Conservation (phyloP, 2,329 filamentous ascomycete species). For the Fusarium sterilihyphosum region DNA sequence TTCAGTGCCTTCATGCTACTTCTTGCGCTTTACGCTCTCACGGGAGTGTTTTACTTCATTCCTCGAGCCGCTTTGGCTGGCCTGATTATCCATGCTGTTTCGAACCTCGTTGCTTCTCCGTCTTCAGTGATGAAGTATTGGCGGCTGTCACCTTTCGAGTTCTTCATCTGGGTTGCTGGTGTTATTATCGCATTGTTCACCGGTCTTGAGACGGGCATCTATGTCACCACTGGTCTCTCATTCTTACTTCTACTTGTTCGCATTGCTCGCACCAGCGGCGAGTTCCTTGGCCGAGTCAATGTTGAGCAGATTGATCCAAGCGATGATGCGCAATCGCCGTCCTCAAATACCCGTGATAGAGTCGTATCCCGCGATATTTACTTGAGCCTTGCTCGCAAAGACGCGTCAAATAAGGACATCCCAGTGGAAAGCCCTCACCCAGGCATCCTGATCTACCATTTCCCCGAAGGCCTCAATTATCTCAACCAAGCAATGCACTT, state of each 20-base stretch:
- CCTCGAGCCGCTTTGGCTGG: constrained; percentile 75
- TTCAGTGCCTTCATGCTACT: constrained; percentile 82
- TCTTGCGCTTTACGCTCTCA: constrained; percentile 80
- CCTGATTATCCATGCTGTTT: constrained; percentile 86
- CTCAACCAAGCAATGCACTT: constrained; percentile 61
- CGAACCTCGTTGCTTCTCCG: constrained; percentile 78
- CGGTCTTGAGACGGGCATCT: constrained; percentile 62
- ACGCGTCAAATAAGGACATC: constrained; percentile 58
- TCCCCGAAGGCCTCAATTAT: constrained; percentile 63
- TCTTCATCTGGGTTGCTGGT: constrained; percentile 78
- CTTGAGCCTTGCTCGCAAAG: constrained; percentile 53
- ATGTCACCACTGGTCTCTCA: constrained; percentile 57
- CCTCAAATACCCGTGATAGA: not conserved
- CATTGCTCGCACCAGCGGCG: constrained; percentile 57
- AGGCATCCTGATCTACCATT: constrained; percentile 63
- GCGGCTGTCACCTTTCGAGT: constrained; percentile 78
- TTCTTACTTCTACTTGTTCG: constrained; percentile 56
- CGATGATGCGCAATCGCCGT: not conserved
- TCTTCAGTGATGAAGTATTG: constrained; percentile 82
- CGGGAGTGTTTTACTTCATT: constrained; percentile 84
- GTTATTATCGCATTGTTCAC: constrained; percentile 67
- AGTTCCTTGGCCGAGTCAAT: constrained; percentile 55
- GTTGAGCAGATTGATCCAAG: constrained; percentile 24
- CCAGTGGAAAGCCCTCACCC: constrained; percentile 56
- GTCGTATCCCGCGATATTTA: constrained; percentile 48